phyloP scores from a whole-genome alignment of 176 grass and related monocot species.

The Oryza glumipatula region DNA sequence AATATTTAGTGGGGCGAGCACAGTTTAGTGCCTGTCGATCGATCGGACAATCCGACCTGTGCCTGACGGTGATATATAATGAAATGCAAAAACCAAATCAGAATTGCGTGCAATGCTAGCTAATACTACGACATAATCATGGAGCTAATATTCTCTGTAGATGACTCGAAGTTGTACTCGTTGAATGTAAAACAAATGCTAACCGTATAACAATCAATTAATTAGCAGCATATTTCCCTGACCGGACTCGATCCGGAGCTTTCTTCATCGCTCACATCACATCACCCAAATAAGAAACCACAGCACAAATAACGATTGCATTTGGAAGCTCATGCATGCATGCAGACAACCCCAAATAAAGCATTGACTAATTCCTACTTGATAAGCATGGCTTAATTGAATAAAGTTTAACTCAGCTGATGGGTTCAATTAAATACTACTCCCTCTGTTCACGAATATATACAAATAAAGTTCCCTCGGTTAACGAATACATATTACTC shows the following conservation, averaged over 20 bases:
- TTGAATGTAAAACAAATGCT: background rate
- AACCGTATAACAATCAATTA: too few species aligned
- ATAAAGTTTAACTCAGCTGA: slow-evolving; percentile 2
- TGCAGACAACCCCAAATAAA: background rate
- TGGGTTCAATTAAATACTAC: background rate
- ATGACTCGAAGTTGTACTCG: background rate
- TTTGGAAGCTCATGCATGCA: background rate
- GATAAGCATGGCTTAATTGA: slow-evolving; percentile 43
- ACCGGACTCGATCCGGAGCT: too few species aligned
- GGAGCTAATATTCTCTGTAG: background rate
- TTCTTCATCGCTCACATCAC: background rate
- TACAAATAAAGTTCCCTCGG: too few species aligned
- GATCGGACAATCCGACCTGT: background rate
- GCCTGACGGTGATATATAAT: too few species aligned
- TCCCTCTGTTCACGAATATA: too few species aligned
- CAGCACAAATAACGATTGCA: background rate
- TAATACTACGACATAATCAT: background rate
- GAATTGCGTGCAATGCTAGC: background rate
- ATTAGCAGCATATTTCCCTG: background rate
- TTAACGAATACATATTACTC: too few species aligned
- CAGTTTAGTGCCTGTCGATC: background rate
- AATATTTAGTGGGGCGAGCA: background rate
- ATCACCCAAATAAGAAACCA: background rate
- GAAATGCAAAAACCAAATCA: too few species aligned
- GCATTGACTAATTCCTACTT: slow-evolving; percentile 24